These are phyloP conservation scores for Ligustrum vulgare DNA, from an alignment of 257 asterid species.

Conservation along the genomic window DNA sequence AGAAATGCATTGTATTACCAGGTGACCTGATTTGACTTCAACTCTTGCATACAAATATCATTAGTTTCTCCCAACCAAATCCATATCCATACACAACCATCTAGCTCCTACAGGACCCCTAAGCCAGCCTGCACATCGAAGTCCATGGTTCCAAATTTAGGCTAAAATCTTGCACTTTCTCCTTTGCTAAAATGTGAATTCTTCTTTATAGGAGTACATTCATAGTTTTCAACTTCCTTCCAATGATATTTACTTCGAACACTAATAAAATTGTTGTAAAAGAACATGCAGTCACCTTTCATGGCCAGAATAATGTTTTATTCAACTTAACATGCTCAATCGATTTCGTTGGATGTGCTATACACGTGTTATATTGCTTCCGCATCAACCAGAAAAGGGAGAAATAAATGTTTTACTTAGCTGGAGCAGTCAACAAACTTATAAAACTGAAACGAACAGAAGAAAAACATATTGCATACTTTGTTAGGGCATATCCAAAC, in stretches of 20 bases:
- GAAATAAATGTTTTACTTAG: background rate
- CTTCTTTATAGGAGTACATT: background rate
- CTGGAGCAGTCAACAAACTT: background rate
- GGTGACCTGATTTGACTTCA: background rate
- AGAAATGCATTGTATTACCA: no score
- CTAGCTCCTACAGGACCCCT: background rate
- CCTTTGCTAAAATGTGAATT: background rate
- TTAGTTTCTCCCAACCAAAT: background rate
- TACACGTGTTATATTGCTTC: background rate
- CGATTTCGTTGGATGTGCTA: background rate
- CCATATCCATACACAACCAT: background rate
- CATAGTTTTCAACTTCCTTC: no score
- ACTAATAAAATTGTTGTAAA: background rate
- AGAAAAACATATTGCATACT: background rate
- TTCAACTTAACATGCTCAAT: background rate
- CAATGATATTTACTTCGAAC: background rate
- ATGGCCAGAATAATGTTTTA: background rate
- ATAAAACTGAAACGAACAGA: background rate
- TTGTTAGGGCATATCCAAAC: background rate
- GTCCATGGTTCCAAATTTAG: background rate
- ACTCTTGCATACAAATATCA: background rate
- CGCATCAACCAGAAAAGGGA: background rate
- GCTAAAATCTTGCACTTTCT: background rate
- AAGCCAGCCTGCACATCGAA: background rate
- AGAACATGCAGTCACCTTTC: background rate